Evolutionary conservation across 805 yeast species (phyloP).

Genomic region (Candida insectorum): DNA sequence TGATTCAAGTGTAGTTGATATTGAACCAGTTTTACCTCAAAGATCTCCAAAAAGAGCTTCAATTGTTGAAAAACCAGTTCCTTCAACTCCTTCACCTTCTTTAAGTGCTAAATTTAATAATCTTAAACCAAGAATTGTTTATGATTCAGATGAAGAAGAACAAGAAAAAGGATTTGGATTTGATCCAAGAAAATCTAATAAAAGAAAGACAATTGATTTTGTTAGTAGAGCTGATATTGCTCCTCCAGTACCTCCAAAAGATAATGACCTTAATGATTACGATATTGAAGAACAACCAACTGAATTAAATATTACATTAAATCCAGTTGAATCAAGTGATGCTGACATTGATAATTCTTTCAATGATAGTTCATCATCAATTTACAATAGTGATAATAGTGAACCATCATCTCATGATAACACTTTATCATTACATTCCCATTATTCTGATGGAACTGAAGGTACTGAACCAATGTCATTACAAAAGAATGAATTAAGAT

Average conservation of each 20-base stretch:
- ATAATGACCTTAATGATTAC: not conserved
- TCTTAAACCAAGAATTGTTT: constrained; percentile 12
- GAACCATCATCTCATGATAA: constrained; percentile 17
- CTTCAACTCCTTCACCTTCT: constrained; percentile 7
- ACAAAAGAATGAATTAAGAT: constrained; percentile 10
- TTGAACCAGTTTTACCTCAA: constrained; percentile 23
- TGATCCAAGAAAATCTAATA: constrained; percentile 19
- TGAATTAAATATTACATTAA: constrained; percentile 20
- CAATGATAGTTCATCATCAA: constrained; percentile 27
- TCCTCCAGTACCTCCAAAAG: constrained; percentile 7
- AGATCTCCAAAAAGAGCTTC: constrained; percentile 15
- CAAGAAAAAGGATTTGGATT: constrained; percentile 17
- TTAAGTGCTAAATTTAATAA: constrained; percentile 11
- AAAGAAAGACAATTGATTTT: constrained; percentile 4
- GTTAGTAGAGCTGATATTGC: constrained; percentile 3
- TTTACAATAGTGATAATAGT: constrained; percentile 25
- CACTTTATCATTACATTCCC: constrained; percentile 35
- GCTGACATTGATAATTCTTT: constrained; percentile 9
- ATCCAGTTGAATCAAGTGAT: constrained; percentile 35
- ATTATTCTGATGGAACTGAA: constrained; percentile 22
- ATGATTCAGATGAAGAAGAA: constrained; percentile 17
- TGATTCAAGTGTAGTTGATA: constrained; percentile 14
- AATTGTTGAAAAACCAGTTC: constrained; percentile 1
- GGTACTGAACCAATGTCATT: constrained; percentile 15
- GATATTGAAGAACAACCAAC: constrained; percentile 12